A percentile compares a stretch with the other conserved stretches of the same genome.
Evolutionary conservation across 257 asterid genomes (phyloP).

Genomic region (Mentha longifolia): DNA sequence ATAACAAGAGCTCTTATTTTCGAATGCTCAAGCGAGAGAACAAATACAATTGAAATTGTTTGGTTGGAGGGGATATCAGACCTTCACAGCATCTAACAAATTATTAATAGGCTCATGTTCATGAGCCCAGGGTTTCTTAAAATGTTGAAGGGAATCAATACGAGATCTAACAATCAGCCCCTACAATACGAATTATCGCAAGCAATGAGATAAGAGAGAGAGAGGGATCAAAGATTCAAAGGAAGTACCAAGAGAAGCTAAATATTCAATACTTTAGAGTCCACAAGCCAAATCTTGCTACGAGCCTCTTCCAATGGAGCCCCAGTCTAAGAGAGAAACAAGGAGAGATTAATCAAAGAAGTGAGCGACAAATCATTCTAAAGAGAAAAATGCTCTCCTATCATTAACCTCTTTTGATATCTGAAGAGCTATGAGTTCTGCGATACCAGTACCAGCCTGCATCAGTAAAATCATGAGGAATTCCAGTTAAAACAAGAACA

Average conservation of each 20-base stretch:
- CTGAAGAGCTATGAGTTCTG: constrained; percentile 93
- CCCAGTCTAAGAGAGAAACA: constrained; percentile 58
- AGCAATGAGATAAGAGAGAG: not conserved
- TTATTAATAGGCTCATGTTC: constrained; percentile 68
- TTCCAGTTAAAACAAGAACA: not conserved
- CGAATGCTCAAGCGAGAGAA: not conserved
- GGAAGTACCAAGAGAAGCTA: constrained; percentile 5
- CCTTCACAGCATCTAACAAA: constrained; percentile 85
- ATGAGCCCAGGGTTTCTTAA: constrained; percentile 91
- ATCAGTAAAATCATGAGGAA: constrained; percentile 3
- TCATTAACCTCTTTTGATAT: constrained; percentile 79
- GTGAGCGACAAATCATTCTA: not conserved
- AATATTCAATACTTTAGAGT: constrained; percentile 49
- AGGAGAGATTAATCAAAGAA: not conserved
- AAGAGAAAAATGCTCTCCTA: constrained; percentile 11
- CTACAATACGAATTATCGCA: constrained; percentile 38
- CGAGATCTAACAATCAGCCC: constrained; percentile 83
- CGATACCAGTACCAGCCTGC: constrained; percentile 98
- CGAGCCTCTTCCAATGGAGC: constrained; percentile 84
- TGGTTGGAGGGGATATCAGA: constrained; percentile 26
- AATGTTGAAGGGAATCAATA: constrained; percentile 75
- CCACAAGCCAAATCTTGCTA: constrained; percentile 84
- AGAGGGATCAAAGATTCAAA: not conserved
- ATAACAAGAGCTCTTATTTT: constrained; percentile 9
- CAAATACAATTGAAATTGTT: not conserved